Conservation (phyloP, 2,329 filamentous ascomycete species). For the Coniochaeta sp. region DNA sequence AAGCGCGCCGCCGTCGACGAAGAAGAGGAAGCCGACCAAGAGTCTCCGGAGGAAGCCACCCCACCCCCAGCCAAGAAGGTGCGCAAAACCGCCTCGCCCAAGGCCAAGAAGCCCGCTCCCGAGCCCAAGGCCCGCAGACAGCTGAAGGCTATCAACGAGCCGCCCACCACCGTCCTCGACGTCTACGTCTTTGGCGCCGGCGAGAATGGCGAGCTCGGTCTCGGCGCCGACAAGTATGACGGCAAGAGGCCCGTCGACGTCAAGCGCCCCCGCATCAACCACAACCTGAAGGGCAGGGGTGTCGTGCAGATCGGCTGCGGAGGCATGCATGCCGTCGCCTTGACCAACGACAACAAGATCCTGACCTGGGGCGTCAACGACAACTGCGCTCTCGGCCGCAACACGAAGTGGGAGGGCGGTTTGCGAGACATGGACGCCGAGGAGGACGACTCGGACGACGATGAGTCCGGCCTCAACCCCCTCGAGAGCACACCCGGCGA, state of each 20-base stretch:
- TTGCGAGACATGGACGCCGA: slow-evolving; percentile 45
- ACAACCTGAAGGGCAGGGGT: slow-evolving; percentile 48
- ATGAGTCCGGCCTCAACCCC: slow-evolving; percentile 48
- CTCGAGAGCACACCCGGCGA: slow-evolving; percentile 55
- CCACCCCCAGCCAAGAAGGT: slow-evolving; percentile 32
- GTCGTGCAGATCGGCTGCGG: slow-evolving; percentile 73
- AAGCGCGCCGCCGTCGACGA: slow-evolving; percentile 15
- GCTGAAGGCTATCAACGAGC: slow-evolving; percentile 48
- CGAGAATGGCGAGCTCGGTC: slow-evolving; percentile 72
- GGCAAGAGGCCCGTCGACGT: slow-evolving; percentile 61
- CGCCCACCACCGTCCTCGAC: slow-evolving; percentile 58
- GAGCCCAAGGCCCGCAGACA: slow-evolving; percentile 14
- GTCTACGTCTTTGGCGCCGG: slow-evolving; percentile 79
- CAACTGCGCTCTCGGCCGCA: slow-evolving; percentile 70
- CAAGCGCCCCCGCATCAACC: slow-evolving; percentile 66
- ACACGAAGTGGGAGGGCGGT: slow-evolving; percentile 58
- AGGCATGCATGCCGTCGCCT: slow-evolving; percentile 72
- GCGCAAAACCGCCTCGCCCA: slow-evolving; percentile 9
- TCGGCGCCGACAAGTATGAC: slow-evolving; percentile 59
- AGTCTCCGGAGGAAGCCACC: slow-evolving; percentile 23
- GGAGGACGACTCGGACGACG: slow-evolving; percentile 30
- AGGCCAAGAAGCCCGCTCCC: slow-evolving; percentile 3
- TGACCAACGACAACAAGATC: slow-evolving; percentile 76
- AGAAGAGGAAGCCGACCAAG: slow-evolving; percentile 10
- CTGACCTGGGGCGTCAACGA: slow-evolving; percentile 87